These are phyloP conservation scores for Epichloe scottii DNA, from an alignment of 2,329 filamentous ascomycete species.

Conservation along the genomic window DNA sequence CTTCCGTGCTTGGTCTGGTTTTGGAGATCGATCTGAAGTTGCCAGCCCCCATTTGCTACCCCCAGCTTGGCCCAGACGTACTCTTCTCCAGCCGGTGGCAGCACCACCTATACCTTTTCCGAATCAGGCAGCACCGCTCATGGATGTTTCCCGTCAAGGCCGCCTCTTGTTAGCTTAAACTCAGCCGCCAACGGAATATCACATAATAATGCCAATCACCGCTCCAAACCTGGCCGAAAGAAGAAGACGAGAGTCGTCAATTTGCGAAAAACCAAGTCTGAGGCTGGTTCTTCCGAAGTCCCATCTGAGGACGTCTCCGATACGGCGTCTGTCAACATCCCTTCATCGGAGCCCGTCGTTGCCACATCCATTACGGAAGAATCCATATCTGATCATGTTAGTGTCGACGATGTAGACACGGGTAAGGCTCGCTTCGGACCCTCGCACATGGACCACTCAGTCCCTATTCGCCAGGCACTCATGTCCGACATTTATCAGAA, in stretches of 20 bases:
- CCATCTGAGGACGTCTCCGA: constrained; percentile 37
- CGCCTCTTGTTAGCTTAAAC: constrained; percentile 50
- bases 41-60: constrained; percentile 32
- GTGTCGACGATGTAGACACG: constrained; percentile 15
- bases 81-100: constrained; percentile 44
- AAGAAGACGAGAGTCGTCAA: constrained; percentile 80
- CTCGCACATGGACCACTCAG: constrained; percentile 8
- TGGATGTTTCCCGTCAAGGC: constrained; percentile 54
- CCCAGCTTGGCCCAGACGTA: constrained; percentile 49
- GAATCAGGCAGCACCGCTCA: constrained; percentile 53
- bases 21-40: constrained; percentile 55
- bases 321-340: constrained; percentile 41
- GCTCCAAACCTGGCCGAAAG: constrained; percentile 54
- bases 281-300: constrained; percentile 39
- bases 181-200: constrained; percentile 51
- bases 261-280: constrained; percentile 50
- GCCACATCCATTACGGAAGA: constrained; percentile 47
- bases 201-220: constrained; percentile 46
- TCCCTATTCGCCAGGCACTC: constrained; percentile 11
- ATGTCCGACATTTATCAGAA: constrained; percentile 14
- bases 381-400: constrained; percentile 33
- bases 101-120: constrained; percentile 61
- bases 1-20: constrained; percentile 83
- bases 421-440: constrained; percentile 31
- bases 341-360: constrained; percentile 48